Base-by-base conservation (phyloP, 768 basidiomycete genomes). In the Sistotremastrum suecicum region DNA sequence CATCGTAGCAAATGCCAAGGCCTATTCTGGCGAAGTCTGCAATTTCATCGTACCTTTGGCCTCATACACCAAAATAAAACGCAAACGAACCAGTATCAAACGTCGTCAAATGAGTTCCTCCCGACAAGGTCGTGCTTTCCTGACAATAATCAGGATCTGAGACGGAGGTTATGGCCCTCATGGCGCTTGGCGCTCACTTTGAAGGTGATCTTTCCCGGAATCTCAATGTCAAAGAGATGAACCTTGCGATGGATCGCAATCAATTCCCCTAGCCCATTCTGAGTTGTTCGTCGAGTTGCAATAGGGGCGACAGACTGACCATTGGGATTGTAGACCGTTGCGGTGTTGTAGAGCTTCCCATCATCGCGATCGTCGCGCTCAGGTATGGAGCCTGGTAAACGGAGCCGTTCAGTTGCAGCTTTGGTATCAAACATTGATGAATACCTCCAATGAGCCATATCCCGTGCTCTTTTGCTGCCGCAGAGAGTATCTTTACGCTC, bases 1-100 rank as follows among this genome's bases (percentile, higher is more conserved):
- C 73, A 58, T 98, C 94, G 57, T 97, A 98, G 61, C 94, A 99
- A 49, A 99, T 90, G 0, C 91, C 94, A 28, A 98, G 69, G 6
- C 94, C 95, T 51, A 99, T 80, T 44, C 89, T 82, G n/a, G 91
- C 95, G 59, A 95, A 97, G n/a, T 83, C 90, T 91, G 54, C n/a
- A 11, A 30, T 7, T 38, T 5, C 28, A 12, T n/a, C 36, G 32
- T 35, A 20, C 36, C 48, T 20, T 29, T 7, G 35, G 42, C 6
- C 33, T 8, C n/a, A 1, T 7, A 30, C 34, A 10, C 20, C 10
- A 38, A 5, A 11, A 28, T 43, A 3, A 39, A 8, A 42, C 42
- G 31, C 6, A 7, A 45, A 52, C 57, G 28, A 53, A 86, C 90
- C 86, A 3, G 95, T 92, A 51, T 94, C 88, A 57, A 99, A 89